phyloP scores from a whole-genome alignment of 495 filamentous ascomycete genomes.

The Tetracladium setigerum region DNA sequence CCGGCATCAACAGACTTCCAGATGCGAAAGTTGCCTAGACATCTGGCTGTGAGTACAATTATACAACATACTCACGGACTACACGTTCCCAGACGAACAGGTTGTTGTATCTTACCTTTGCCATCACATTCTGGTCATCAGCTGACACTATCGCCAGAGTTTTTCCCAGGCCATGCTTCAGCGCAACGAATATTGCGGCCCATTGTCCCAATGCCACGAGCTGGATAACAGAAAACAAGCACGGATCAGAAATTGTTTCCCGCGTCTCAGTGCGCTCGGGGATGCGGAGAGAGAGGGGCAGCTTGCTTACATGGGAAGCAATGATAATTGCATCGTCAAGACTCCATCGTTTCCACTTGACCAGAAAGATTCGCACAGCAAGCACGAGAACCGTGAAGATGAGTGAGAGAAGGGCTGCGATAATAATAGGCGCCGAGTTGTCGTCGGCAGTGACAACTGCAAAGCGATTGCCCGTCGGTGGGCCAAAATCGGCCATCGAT shows the following conservation, averaged over 20 bases:
- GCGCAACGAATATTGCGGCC: constrained; percentile 2
- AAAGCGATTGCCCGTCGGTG: constrained; percentile 10
- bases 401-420: constrained; percentile 6
- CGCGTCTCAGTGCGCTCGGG: too few relatives aligned
- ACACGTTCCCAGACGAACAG: too few relatives aligned
- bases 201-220: constrained; percentile 4
- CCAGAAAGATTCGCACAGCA: constrained; percentile 2
- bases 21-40: background rate
- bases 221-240: background rate
- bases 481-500: too few relatives aligned
- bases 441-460: background rate
- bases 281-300: too few relatives aligned
- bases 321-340: constrained; percentile 1
- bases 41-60: background rate
- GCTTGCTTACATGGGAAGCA: constrained; percentile 2
- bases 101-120: background rate
- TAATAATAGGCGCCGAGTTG: constrained; percentile 1
- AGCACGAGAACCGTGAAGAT: constrained; percentile 4
- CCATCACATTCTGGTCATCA: background rate
- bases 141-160: background rate
- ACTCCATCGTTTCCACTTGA: constrained; percentile 3
- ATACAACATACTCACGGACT: too few relatives aligned
- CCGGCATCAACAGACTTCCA: constrained; percentile 1
- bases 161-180: constrained; percentile 6
- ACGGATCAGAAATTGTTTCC: background rate